These are phyloP conservation scores for Solanum hybrid DNA, from an alignment of 305 asterid species.

Conservation along the genomic window DNA sequence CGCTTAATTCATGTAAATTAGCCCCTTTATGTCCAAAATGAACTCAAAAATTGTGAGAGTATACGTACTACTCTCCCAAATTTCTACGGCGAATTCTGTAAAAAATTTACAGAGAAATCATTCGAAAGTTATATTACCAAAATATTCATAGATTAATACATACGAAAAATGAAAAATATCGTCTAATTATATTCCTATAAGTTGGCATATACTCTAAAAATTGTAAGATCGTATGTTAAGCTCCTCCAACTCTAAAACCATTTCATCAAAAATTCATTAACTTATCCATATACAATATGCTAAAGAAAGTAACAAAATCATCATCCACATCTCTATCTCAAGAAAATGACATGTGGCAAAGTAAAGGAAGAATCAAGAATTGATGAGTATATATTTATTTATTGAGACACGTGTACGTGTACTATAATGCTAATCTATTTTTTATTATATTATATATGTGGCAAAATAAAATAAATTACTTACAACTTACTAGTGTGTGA, in stretches of 20 bases:
- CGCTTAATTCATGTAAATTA: no score
- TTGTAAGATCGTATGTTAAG: background rate
- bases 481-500: background rate
- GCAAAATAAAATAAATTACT: background rate
- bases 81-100: rapidly evolving
- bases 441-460: background rate
- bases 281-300: background rate
- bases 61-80: no score
- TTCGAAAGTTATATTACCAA: rapidly evolving
- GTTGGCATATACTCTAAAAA: background rate
- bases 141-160: background rate
- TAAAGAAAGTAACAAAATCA: background rate
- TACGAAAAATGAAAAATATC: rapidly evolving
- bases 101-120: rapidly evolving
- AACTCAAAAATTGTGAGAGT: no score
- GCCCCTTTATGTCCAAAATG: no score
- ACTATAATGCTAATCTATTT: background rate
- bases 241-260: background rate
- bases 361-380: background rate
- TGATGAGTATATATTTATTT: background rate
- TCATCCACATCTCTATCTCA: background rate
- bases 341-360: background rate
- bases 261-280: background rate
- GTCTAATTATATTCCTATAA: background rate
- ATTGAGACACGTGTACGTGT: background rate